A percentile compares a stretch with the other conserved stretches of the same genome.
Conservation (phyloP, 2,329 filamentous ascomycete species). For the Sordariomycetes sp. region DNA sequence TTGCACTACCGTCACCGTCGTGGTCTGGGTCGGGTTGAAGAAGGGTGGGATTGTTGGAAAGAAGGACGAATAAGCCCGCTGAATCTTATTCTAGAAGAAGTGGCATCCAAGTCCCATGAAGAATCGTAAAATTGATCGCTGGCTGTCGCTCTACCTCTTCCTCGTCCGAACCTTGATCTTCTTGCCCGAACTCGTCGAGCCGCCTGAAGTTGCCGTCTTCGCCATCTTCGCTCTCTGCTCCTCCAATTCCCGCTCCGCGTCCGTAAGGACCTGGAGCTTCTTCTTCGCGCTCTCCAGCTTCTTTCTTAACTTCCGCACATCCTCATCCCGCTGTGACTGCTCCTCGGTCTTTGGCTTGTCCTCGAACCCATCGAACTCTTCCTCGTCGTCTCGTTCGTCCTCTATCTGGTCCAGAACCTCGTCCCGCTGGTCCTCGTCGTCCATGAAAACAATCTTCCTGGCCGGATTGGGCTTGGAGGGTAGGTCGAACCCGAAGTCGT, state of each 20-base stretch:
- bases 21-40: constrained; percentile 27
- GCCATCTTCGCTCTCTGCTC: constrained; percentile 54
- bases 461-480: constrained; percentile 18
- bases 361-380: constrained; percentile 13
- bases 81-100: no score
- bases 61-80: constrained; percentile 30
- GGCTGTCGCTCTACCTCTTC: constrained; percentile 41
- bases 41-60: constrained; percentile 38
- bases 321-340: constrained; percentile 29
- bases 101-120: no score
- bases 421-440: constrained; percentile 26
- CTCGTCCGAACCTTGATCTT: constrained; percentile 55
- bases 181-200: constrained; percentile 48
- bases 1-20: constrained; percentile 24
- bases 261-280: constrained; percentile 44
- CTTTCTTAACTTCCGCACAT: constrained; percentile 33
- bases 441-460: constrained; percentile 45
- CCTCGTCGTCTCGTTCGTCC: constrained; percentile 16
- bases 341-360: constrained; percentile 12
- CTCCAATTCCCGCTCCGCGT: constrained; percentile 48
- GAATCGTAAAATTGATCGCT: background rate
- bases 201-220: constrained; percentile 53
- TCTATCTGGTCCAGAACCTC: constrained; percentile 17
- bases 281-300: constrained; percentile 44
- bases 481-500: constrained; percentile 19